Evolutionary conservation across 1,284 basidiomycete species (phyloP).

Genomic region (Stereum hirsutum): DNA sequence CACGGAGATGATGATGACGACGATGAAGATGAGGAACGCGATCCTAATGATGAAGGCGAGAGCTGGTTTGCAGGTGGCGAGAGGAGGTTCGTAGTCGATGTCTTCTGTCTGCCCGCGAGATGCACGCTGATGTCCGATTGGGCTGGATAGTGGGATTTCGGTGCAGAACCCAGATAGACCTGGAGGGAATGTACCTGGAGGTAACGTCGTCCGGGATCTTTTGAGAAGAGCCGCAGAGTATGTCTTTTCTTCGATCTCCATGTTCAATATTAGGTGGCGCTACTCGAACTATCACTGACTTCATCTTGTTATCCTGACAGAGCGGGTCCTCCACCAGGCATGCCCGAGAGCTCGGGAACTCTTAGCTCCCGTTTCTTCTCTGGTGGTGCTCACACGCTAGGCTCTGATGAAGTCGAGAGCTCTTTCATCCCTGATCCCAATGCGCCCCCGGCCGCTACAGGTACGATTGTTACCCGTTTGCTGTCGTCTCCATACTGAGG

Average conservation of each 20-base stretch:
- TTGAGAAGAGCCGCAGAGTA: conserved; percentile 77
- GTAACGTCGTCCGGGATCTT: conserved; percentile 72
- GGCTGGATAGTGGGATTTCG: conserved; percentile 73
- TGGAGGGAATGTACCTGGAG: conserved; percentile 42
- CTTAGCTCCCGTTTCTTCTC: conserved; percentile 32
- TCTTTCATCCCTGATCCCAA: conserved; percentile 63
- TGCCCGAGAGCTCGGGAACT: conserved; percentile 10
- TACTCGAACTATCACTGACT: not conserved
- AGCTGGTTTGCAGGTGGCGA: conserved; percentile 85
- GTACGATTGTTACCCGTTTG: not conserved
- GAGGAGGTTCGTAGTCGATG: conserved; percentile 50
- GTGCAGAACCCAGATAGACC: conserved; percentile 75
- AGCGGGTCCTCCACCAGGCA: conserved; percentile 11
- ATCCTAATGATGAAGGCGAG: conserved; percentile 32
- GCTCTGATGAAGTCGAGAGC: conserved; percentile 77
- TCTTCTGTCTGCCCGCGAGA: not conserved
- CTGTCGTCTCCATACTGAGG: not conserved
- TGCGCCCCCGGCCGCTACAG: conserved; percentile 19
- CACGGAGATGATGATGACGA: conserved; percentile 18
- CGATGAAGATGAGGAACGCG: conserved; percentile 37
- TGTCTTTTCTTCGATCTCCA: not conserved
- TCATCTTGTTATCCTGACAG: conserved; percentile 4
- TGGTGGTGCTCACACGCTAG: conserved; percentile 79
- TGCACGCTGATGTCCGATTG: conserved; percentile 1
- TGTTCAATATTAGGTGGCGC: conserved; percentile 1